A percentile compares a stretch with the other conserved stretches of the same genome.
phyloP scores from a whole-genome alignment of 805 yeast genomes.

The Ogataea pini region DNA sequence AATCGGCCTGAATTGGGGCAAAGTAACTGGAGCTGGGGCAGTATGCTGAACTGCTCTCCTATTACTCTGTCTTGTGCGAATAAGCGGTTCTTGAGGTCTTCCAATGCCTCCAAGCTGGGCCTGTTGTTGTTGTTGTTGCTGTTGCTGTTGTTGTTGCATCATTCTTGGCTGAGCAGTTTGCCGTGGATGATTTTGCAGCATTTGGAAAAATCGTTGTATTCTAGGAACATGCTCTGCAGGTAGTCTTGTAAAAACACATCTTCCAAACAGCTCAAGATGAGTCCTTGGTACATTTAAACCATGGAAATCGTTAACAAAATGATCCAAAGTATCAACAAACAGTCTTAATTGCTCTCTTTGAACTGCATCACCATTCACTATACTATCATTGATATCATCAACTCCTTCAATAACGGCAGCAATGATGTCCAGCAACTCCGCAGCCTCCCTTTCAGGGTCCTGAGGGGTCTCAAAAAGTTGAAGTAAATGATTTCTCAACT shows the following conservation, averaged over 20 bases:
- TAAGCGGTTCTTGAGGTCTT: constrained; percentile 13
- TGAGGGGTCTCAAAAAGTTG: constrained; percentile 35
- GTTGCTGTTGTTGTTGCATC: constrained; percentile 6
- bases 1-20: constrained; percentile 10
- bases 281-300: constrained; percentile 28
- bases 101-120: not conserved
- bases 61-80: constrained; percentile 11
- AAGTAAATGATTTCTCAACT: constrained; percentile 67
- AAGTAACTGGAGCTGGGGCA: not conserved
- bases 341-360: constrained; percentile 29
- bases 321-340: constrained; percentile 31
- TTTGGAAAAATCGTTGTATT: constrained; percentile 35
- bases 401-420: constrained; percentile 29
- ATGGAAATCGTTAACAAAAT: constrained; percentile 33
- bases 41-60: constrained; percentile 8
- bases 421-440: constrained; percentile 34
- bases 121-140: constrained; percentile 7
- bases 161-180: constrained; percentile 13
- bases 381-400: constrained; percentile 20
- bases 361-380: constrained; percentile 22
- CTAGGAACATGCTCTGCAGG: constrained; percentile 34
- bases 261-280: constrained; percentile 33
- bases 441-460: constrained; percentile 34
- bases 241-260: constrained; percentile 32
- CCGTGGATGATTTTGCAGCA: constrained; percentile 26